These are phyloP conservation scores for Halteria grandinella DNA, from an alignment of 73 alveolate genomes.

Conservation along the genomic window DNA sequence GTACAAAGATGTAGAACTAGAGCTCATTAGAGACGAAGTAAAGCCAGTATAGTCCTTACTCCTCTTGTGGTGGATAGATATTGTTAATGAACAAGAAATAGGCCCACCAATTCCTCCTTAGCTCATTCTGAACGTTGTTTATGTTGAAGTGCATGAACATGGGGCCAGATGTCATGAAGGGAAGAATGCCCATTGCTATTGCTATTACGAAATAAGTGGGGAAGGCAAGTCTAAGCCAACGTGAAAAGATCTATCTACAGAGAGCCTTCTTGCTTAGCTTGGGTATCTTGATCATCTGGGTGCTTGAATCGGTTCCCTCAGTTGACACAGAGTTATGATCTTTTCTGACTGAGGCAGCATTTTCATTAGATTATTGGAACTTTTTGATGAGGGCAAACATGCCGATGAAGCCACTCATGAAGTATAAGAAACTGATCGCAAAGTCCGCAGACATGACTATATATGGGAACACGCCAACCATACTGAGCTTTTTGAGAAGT, in stretches of 20 bases:
- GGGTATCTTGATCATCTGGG: no score
- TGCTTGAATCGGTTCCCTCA: no score
- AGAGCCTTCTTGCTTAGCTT: neutral
- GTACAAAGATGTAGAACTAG: slow-evolving; percentile 6
- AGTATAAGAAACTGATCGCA: slow-evolving; percentile 32
- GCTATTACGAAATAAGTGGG: slow-evolving; percentile 21
- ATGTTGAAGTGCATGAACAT: slow-evolving; percentile 4
- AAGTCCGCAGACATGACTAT: slow-evolving; percentile 24
- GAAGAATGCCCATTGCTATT: slow-evolving; percentile 1
- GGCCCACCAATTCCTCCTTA: slow-evolving; percentile 27
- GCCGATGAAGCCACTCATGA: slow-evolving; percentile 26
- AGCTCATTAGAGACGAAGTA: slow-evolving; percentile 43
- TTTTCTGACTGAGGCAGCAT: no score
- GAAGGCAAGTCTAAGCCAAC: slow-evolving; percentile 52
- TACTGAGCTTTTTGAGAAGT: neutral
- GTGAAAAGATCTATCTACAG: neutral
- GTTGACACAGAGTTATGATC: no score
- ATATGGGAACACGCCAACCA: slow-evolving; percentile 6
- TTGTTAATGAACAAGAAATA: slow-evolving; percentile 12
- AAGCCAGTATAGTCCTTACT: slow-evolving; percentile 37
- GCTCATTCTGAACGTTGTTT: neutral
- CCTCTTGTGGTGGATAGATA: slow-evolving; percentile 8
- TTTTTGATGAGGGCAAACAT: slow-evolving; percentile 29
- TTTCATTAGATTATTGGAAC: slow-evolving; percentile 1
- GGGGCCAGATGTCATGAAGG: slow-evolving; percentile 26